phyloP scores from a whole-genome alignment of 1,139 yeast genomes.

The Candida smagusa region DNA sequence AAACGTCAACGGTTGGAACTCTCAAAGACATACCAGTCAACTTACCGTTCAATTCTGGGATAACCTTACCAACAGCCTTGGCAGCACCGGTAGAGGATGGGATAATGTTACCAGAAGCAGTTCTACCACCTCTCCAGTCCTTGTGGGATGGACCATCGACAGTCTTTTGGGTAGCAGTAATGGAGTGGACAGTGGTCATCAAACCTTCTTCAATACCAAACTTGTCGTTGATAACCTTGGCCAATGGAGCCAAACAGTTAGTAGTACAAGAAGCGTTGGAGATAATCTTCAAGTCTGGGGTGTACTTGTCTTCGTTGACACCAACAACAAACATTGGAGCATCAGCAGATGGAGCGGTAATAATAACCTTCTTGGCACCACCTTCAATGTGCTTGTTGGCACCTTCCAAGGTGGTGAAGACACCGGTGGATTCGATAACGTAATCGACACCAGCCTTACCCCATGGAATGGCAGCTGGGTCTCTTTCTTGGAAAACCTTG shows the following conservation, averaged over 20 bases:
- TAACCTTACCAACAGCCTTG: conserved; percentile 89
- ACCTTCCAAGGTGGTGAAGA: conserved; percentile 74
- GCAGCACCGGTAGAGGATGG: conserved; percentile 94
- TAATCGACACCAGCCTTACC: conserved; percentile 71
- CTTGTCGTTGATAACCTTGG: conserved; percentile 75
- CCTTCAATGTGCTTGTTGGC: conserved; percentile 78
- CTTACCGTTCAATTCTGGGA: conserved; percentile 84
- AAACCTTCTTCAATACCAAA: conserved; percentile 84
- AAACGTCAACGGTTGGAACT: conserved; percentile 84
- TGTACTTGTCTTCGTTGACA: conserved; percentile 74
- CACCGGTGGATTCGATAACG: conserved; percentile 88
- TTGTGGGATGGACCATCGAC: conserved; percentile 91
- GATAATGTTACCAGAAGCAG: conserved; percentile 86
- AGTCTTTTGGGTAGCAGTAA: conserved; percentile 88
- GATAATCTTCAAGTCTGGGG: conserved; percentile 64
- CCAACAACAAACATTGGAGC: conserved; percentile 90
- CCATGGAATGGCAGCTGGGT: conserved; percentile 83
- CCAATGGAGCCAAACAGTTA: conserved; percentile 86
- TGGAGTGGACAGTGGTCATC: conserved; percentile 89
- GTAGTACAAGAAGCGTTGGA: conserved; percentile 91
- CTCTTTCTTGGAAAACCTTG: conserved; percentile 70
- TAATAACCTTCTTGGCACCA: conserved; percentile 88
- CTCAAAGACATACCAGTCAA: conserved; percentile 87
- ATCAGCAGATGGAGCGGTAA: conserved; percentile 84
- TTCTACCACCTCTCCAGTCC: conserved; percentile 96